Conservation (phyloP, 257 asterid genomes). For the Penstemon eatonii region DNA sequence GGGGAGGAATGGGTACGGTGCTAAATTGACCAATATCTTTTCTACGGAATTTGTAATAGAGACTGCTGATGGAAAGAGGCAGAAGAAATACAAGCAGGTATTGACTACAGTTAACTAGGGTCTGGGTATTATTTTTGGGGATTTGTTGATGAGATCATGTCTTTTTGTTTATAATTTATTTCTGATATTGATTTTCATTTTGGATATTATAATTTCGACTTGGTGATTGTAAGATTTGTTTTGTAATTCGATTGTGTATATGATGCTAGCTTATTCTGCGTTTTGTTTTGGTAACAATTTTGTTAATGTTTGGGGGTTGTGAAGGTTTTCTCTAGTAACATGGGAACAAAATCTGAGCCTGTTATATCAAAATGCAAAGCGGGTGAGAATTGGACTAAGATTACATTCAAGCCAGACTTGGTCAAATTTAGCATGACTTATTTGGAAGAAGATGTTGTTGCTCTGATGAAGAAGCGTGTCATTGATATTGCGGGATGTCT, state of each 20-base stretch:
- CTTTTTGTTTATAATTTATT: neutral
- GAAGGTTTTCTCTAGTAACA: constrained; percentile 85
- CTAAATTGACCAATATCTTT: constrained; percentile 89
- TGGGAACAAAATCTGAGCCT: constrained; percentile 86
- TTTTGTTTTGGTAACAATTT: neutral
- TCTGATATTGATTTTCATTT: neutral
- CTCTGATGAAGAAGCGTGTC: constrained; percentile 92
- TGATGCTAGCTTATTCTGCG: neutral
- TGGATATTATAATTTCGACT: too few relatives aligned
- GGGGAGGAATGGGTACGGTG: constrained; percentile 96
- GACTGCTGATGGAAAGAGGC: constrained; percentile 89
- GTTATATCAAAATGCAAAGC: constrained; percentile 69
- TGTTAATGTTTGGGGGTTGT: constrained; percentile 11
- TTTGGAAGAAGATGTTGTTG: constrained; percentile 91
- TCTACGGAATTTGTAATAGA: constrained; percentile 86
- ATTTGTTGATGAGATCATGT: neutral
- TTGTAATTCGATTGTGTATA: neutral
- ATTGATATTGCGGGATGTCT: constrained; percentile 91
- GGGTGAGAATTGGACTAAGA: constrained; percentile 87
- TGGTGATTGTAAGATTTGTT: neutral
- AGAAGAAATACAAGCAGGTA: constrained; percentile 92
- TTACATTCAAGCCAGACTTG: constrained; percentile 90
- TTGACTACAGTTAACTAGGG: neutral
- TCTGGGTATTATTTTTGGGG: neutral
- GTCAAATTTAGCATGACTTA: constrained; percentile 79